These are phyloP conservation scores for Candida parachauliodes DNA, from an alignment of 805 yeast genomes.

Conservation along the genomic window DNA sequence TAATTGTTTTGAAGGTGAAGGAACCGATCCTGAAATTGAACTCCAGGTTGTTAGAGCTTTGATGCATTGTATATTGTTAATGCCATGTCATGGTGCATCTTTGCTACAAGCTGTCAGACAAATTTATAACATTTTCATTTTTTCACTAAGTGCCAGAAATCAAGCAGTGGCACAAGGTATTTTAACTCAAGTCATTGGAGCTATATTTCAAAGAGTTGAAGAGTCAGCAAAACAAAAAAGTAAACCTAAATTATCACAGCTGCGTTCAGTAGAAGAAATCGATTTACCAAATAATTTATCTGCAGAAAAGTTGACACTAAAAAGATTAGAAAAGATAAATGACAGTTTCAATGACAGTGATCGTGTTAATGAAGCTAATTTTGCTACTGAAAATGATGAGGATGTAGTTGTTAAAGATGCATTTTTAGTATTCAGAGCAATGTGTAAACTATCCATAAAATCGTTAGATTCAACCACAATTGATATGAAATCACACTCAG, in stretches of 20 bases:
- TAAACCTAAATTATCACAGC: constrained; percentile 16
- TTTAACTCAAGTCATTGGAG: constrained; percentile 82
- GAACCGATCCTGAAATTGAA: constrained; percentile 85
- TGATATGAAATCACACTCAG: constrained; percentile 87
- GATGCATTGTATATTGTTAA: constrained; percentile 79
- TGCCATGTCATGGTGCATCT: constrained; percentile 88
- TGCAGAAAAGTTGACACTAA: constrained; percentile 48
- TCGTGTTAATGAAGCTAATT: constrained; percentile 46
- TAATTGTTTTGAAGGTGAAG: constrained; percentile 86
- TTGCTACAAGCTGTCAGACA: constrained; percentile 88
- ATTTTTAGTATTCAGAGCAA: constrained; percentile 85
- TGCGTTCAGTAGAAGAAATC: constrained; percentile 19
- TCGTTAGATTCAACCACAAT: constrained; percentile 70
- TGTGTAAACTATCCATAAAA: constrained; percentile 90
- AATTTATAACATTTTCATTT: constrained; percentile 85
- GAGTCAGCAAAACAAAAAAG: constrained; percentile 40
- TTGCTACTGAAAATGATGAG: constrained; percentile 49
- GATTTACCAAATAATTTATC: constrained; percentile 10
- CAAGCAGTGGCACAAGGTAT: constrained; percentile 96
- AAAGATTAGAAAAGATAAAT: constrained; percentile 53
- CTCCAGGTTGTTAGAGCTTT: constrained; percentile 90
- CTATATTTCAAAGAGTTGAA: constrained; percentile 69
- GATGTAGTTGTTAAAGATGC: constrained; percentile 85
- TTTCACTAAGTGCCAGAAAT: constrained; percentile 75
- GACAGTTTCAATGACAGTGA: constrained; percentile 50